Conservation (phyloP, 768 basidiomycete species). For the Lactarius pseudohatsudake region DNA sequence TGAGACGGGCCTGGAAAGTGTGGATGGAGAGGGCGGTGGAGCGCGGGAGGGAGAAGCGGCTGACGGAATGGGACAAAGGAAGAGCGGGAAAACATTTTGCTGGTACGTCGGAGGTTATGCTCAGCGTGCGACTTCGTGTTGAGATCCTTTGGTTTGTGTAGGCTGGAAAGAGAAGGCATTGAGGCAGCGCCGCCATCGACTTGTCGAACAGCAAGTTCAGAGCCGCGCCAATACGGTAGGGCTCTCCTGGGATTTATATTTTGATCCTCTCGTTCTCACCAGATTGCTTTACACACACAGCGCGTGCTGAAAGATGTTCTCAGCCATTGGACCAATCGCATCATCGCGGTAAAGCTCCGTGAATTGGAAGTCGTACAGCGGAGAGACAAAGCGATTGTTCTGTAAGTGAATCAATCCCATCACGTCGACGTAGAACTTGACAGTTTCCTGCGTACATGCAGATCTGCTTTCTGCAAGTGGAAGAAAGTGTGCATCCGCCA, state of each 20-base stretch:
- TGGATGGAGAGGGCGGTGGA: slow-evolving; percentile 51
- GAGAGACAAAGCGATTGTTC: slow-evolving; percentile 39
- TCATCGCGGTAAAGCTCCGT: slow-evolving; percentile 70
- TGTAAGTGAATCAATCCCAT: slow-evolving; percentile 34
- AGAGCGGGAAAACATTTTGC: slow-evolving; percentile 40
- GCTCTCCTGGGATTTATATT: not conserved
- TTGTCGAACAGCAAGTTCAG: slow-evolving; percentile 25
- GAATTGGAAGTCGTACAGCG: slow-evolving; percentile 64
- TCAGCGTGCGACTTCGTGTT: not conserved
- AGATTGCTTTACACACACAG: slow-evolving; percentile 46
- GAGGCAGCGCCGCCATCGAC: slow-evolving; percentile 25
- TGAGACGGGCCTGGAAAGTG: slow-evolving; percentile 46
- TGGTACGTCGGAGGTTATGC: slow-evolving; percentile 33
- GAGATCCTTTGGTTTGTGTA: slow-evolving; percentile 10
- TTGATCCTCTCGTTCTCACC: slow-evolving; percentile 8
- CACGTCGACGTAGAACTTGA: not conserved
- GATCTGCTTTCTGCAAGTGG: slow-evolving; percentile 69
- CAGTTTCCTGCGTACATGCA: slow-evolving; percentile 33
- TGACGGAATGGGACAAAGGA: slow-evolving; percentile 44
- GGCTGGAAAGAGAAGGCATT: slow-evolving; percentile 26
- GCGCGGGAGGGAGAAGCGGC: slow-evolving; percentile 44
- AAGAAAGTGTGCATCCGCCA: slow-evolving; percentile 58
- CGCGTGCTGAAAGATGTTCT: slow-evolving; percentile 51
- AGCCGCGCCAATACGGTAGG: slow-evolving; percentile 15
- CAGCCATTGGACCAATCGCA: slow-evolving; percentile 65